These are phyloP conservation scores for Ambrosiella xylebori DNA, from an alignment of 2,329 filamentous ascomycete species.

Conservation along the genomic window DNA sequence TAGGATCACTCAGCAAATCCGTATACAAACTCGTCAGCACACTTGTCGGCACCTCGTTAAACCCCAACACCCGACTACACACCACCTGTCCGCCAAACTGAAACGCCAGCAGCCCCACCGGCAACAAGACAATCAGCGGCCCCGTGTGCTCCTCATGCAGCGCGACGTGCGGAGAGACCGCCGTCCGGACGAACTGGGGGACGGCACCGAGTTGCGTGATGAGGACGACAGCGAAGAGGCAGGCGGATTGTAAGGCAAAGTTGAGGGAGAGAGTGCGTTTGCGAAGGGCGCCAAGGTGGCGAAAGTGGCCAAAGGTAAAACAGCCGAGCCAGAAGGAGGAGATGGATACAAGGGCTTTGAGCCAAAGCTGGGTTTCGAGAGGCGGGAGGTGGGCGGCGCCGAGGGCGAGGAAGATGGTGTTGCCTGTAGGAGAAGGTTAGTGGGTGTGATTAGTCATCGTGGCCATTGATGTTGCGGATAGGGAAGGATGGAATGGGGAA, in stretches of 20 bases:
- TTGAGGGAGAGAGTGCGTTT: slow-evolving; percentile 28
- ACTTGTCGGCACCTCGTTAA: slow-evolving; percentile 36
- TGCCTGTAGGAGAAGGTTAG: slow-evolving; percentile 23
- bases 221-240: slow-evolving; percentile 35
- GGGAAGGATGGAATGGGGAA: background rate
- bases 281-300: slow-evolving; percentile 21
- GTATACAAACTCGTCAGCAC: slow-evolving; percentile 38
- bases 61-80: slow-evolving; percentile 29
- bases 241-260: slow-evolving; percentile 33
- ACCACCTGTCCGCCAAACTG: slow-evolving; percentile 38
- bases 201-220: slow-evolving; percentile 31
- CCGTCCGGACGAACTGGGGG: slow-evolving; percentile 19
- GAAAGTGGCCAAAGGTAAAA: slow-evolving; percentile 25
- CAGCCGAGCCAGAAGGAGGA: slow-evolving; percentile 35
- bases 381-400: slow-evolving; percentile 35
- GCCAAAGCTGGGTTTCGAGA: slow-evolving; percentile 33
- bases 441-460: background rate
- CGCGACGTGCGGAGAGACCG: slow-evolving; percentile 5
- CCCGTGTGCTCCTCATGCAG: slow-evolving; percentile 15
- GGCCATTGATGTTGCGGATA: background rate
- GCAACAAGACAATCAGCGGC: slow-evolving; percentile 27
- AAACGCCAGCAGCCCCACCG: slow-evolving; percentile 32
- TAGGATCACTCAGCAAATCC: slow-evolving; percentile 33
- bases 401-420: slow-evolving; percentile 46
- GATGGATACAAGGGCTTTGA: slow-evolving; percentile 32